These are phyloP conservation scores for Galerina sulciceps DNA, from an alignment of 768 basidiomycete species.

Conservation along the genomic window DNA sequence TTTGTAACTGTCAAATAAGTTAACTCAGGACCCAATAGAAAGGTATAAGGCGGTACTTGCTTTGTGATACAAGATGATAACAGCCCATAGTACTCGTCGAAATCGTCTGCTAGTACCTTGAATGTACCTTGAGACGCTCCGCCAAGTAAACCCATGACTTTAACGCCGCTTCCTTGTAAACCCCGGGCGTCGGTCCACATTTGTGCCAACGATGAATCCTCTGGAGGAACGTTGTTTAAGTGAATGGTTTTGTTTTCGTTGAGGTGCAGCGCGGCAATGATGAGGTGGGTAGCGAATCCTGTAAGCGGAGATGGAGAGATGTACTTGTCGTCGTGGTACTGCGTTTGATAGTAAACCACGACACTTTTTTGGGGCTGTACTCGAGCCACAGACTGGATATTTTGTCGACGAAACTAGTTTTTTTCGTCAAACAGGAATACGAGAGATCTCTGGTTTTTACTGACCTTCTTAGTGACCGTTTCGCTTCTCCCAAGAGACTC, in stretches of 20 bases:
- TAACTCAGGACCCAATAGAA: too few species aligned
- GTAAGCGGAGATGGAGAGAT: not conserved
- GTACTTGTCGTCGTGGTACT: not conserved
- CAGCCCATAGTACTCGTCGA: not conserved
- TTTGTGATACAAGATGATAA: not conserved
- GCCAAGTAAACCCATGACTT: not conserved
- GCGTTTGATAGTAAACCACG: not conserved
- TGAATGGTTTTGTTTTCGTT: not conserved
- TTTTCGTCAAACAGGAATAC: too few species aligned
- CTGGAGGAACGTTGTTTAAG: slow-evolving; percentile 6
- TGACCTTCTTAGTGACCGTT: too few species aligned
- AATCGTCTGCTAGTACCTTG: not conserved
- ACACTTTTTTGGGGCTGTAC: slow-evolving; percentile 17
- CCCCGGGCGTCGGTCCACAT: not conserved
- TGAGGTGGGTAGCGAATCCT: not conserved
- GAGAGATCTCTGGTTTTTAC: too few species aligned
- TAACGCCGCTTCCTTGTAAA: not conserved
- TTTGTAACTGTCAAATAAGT: too few species aligned
- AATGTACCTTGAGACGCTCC: not conserved
- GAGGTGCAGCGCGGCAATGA: not conserved
- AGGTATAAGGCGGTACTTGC: not conserved
- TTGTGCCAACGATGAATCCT: not conserved
- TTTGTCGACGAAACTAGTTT: too few species aligned
- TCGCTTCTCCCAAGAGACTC: too few species aligned
- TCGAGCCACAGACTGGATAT: too few species aligned